Base-by-base conservation (phyloP, 1,284 basidiomycete genomes). In the Irpex sp. region DNA sequence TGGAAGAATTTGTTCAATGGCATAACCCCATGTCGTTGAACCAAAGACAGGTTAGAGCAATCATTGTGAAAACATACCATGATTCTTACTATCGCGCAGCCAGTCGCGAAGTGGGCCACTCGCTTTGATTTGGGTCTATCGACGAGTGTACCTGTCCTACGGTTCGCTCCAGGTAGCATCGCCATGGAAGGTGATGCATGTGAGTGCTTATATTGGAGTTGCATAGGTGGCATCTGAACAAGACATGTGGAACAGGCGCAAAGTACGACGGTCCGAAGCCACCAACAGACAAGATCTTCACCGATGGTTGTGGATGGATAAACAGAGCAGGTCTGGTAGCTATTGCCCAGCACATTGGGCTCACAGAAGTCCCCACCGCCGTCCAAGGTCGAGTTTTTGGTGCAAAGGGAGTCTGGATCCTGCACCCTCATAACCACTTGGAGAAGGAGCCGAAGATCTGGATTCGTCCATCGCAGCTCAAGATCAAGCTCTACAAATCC, bases 301-400 rank as follows among this genome's bases (percentile, higher is more conserved):
- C 90, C 0, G 90, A 92, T 69, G 90, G 90, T 0, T 89, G 86
- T 71, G 89, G 90, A 0, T 83, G 80, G 54, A 87, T 92, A 53
- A 92, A 90, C 69, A 79, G 78, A 4, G 78, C 83, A 0, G 87
- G 83, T 0, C 75, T 88, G 0, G 72, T 77, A 0, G 65, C 68
- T 0, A 83, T 89, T 13, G 81, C 79, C 11, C 68, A 73, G 13
- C 69, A 70, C 0, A 71, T 88, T 59, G 73, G 76, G 11, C 80
- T 79, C 55, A 9, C 70, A 1, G 74, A 64, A 15, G 75, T 81
- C 5, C 85, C 85, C 0, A 83, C 82, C n/a, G 89, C 86, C 1
- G 77, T 90, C 0, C 90, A 92, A 68, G 90, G 84, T 0, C 81
- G 90, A 2, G 79, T 90, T 61, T 83, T 77, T 0, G 89, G 89